These are phyloP conservation scores for Quercus rubra DNA, from an alignment of 306 rosid genomes.

Conservation along the genomic window DNA sequence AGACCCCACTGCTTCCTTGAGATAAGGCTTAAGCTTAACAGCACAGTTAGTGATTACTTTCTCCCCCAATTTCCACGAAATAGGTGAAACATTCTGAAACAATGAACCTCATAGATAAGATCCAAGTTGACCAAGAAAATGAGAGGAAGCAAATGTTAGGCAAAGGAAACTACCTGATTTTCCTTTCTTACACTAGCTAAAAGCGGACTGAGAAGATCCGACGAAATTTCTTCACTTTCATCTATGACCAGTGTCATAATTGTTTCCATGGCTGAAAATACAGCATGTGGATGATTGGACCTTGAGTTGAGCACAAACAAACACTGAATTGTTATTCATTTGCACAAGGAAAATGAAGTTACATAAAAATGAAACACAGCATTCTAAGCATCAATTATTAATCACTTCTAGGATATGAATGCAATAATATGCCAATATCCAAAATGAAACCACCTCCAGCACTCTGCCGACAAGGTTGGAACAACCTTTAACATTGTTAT, in stretches of 20 bases:
- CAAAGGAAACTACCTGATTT: conserved; percentile 44
- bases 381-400: conserved; percentile 2
- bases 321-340: conserved; percentile 22
- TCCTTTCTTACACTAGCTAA: conserved; percentile 55
- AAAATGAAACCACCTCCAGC: background rate
- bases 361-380: background rate
- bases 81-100: conserved; percentile 52
- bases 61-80: conserved; percentile 62
- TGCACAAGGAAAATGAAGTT: conserved; percentile 9
- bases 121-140: conserved; percentile 1
- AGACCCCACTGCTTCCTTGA: conserved; percentile 47
- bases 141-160: conserved; percentile 7
- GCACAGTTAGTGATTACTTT: conserved; percentile 62
- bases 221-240: conserved; percentile 68
- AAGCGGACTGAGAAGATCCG: conserved; percentile 51
- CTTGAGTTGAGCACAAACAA: conserved; percentile 42
- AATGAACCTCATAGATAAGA: conserved; percentile 16
- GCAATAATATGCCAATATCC: conserved; percentile 5
- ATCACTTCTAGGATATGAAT: conserved; percentile 5
- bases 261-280: conserved; percentile 49
- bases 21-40: conserved; percentile 47
- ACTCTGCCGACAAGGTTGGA: background rate
- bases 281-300: conserved; percentile 49
- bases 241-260: conserved; percentile 59
- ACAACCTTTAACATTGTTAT: background rate